Conservation (phyloP, 1,139 yeast genomes). For the Candida sanyaensis region DNA sequence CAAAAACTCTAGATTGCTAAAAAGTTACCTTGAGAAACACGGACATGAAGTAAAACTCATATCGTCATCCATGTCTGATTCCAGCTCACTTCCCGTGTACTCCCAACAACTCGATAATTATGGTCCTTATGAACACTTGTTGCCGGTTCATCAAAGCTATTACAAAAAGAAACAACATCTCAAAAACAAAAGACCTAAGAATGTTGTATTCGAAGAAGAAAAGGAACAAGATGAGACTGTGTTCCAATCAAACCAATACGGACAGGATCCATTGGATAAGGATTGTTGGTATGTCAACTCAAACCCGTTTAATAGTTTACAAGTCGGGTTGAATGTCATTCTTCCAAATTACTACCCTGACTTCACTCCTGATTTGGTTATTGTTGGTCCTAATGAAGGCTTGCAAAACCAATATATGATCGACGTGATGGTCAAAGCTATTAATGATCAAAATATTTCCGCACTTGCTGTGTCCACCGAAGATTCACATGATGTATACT, state of each 20-base stretch:
- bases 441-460: conserved; percentile 21
- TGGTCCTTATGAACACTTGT: conserved; percentile 39
- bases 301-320: conserved; percentile 30
- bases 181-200: conserved; percentile 23
- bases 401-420: conserved; percentile 14
- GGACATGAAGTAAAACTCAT: conserved; percentile 32
- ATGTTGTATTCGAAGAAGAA: conserved; percentile 17
- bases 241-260: conserved; percentile 20
- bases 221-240: neutral
- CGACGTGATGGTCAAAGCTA: conserved; percentile 12
- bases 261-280: conserved; percentile 36
- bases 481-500: conserved; percentile 34
- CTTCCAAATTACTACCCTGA: conserved; percentile 31
- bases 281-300: conserved; percentile 44
- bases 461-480: conserved; percentile 28
- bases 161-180: conserved; percentile 21
- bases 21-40: conserved; percentile 24
- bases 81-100: neutral
- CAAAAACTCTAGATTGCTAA: conserved; percentile 32
- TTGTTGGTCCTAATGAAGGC: conserved; percentile 44
- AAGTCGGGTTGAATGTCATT: conserved; percentile 34
- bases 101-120: conserved; percentile 12
- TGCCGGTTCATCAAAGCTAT: conserved; percentile 33
- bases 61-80: conserved; percentile 36
- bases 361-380: conserved; percentile 38